A percentile compares a stretch with the other conserved stretches of the same genome.
Evolutionary conservation across 257 asterid species (phyloP).

Genomic region (Vinca minor): DNA sequence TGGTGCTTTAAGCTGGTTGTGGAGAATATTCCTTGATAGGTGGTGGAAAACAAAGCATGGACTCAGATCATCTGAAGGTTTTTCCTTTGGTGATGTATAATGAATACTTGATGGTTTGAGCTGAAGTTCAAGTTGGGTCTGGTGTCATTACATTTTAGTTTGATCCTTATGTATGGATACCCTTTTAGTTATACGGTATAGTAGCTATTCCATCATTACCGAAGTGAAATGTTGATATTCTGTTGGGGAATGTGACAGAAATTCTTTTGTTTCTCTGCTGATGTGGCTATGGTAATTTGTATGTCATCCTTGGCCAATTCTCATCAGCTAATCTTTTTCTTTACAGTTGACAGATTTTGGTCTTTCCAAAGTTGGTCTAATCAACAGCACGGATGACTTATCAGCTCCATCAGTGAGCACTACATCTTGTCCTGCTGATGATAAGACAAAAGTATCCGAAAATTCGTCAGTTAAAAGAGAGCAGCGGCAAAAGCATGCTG

Average conservation of each 20-base stretch:
- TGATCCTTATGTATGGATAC: no score
- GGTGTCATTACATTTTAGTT: no score
- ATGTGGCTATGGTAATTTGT: constrained; percentile 7
- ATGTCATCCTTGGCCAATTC: constrained; percentile 16
- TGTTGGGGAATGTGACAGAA: neutral
- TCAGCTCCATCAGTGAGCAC: constrained; percentile 59
- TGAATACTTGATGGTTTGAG: no score
- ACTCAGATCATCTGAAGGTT: no score
- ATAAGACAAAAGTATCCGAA: constrained; percentile 40
- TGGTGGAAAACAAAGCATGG: no score
- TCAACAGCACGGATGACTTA: constrained; percentile 92
- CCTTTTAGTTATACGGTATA: neutral
- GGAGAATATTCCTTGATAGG: no score
- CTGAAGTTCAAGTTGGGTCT: no score
- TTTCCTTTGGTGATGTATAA: no score
- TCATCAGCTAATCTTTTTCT: constrained; percentile 34
- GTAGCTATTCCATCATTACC: neutral
- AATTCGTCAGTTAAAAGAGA: constrained; percentile 58
- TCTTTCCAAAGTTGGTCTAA: constrained; percentile 92
- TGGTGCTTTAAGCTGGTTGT: no score
- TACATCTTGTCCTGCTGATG: constrained; percentile 54
- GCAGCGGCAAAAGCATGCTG: constrained; percentile 62
- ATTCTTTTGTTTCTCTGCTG: neutral
- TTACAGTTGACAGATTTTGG: constrained; percentile 99
- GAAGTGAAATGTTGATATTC: neutral